These are phyloP conservation scores for Candida frijolesensis DNA, from an alignment of 1,139 yeast genomes.

Conservation along the genomic window DNA sequence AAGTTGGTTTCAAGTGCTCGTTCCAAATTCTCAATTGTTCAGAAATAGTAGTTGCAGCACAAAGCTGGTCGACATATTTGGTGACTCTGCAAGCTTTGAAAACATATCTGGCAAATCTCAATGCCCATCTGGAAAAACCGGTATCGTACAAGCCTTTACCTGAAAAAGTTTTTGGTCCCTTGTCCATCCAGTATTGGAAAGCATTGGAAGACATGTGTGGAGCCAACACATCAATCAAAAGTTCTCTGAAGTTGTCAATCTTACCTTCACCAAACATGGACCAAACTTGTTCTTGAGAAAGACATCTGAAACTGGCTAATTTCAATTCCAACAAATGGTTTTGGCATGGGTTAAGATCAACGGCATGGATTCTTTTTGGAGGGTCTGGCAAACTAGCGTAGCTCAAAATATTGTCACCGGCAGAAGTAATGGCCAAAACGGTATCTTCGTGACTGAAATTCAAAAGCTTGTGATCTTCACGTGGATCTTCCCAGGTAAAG, in stretches of 20 bases:
- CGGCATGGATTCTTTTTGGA: conserved; percentile 80
- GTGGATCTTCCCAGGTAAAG: conserved; percentile 90
- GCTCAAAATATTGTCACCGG: conserved; percentile 78
- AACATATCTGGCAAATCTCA: conserved; percentile 63
- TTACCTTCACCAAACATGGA: conserved; percentile 74
- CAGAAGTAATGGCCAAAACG: conserved; percentile 81
- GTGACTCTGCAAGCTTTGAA: conserved; percentile 60
- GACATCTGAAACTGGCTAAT: conserved; percentile 65
- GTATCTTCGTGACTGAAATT: conserved; percentile 65
- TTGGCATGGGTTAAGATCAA: conserved; percentile 82
- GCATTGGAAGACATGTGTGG: conserved; percentile 79
- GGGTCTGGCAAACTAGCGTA: conserved; percentile 73
- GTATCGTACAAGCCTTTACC: conserved; percentile 71
- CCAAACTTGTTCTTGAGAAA: conserved; percentile 69
- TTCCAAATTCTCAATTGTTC: conserved; percentile 71
- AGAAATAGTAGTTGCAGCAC: conserved; percentile 57
- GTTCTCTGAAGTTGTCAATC: conserved; percentile 48
- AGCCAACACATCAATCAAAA: conserved; percentile 56
- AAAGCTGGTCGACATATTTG: conserved; percentile 53
- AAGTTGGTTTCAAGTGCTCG: conserved; percentile 60
- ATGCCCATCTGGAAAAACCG: conserved; percentile 86
- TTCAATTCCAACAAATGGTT: conserved; percentile 79
- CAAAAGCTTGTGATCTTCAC: conserved; percentile 72
- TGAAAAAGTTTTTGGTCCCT: conserved; percentile 60
- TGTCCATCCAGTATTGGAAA: conserved; percentile 76